A percentile compares a stretch with the other conserved stretches of the same genome.
These are phyloP conservation scores for Xylariaceae sp. DNA, from an alignment of 2,329 filamentous ascomycete species.

Conservation along the genomic window DNA sequence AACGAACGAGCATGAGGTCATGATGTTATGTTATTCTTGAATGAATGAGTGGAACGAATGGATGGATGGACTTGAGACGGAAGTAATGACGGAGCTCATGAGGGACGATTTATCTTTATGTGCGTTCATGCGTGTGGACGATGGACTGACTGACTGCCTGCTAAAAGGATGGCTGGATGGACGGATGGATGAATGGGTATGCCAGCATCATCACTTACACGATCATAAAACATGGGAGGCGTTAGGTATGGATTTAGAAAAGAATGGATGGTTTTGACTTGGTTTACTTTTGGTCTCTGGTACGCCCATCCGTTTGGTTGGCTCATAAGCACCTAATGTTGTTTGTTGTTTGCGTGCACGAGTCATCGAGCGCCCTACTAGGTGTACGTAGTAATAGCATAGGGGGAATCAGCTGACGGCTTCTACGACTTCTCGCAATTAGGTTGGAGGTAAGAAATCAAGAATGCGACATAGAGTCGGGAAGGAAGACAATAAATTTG, in stretches of 20 bases:
- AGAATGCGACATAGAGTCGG: not conserved
- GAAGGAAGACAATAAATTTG: not conserved
- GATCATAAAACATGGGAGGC: not conserved
- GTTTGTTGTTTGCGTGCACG: not conserved
- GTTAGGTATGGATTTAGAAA: not conserved
- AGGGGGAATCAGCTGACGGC: no score
- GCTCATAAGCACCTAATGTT: not conserved
- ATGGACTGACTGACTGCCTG: no score
- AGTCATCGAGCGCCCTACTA: not conserved
- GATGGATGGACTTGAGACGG: not conserved
- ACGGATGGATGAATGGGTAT: no score
- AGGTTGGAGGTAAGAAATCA: not conserved
- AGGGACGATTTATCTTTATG: not conserved
- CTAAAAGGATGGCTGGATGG: no score
- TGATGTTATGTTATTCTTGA: not conserved
- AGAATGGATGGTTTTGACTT: not conserved
- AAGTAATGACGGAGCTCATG: not conserved
- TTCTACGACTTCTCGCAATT: no score
- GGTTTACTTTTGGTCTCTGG: not conserved
- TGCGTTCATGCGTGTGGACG: not conserved
- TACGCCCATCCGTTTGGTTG: not conserved
- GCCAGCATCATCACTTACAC: not conserved
- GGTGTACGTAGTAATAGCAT: not conserved
- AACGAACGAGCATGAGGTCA: not conserved
- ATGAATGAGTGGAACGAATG: not conserved